These are phyloP conservation scores for Lentinula guzmanii DNA, from an alignment of 768 basidiomycete genomes.

Conservation along the genomic window DNA sequence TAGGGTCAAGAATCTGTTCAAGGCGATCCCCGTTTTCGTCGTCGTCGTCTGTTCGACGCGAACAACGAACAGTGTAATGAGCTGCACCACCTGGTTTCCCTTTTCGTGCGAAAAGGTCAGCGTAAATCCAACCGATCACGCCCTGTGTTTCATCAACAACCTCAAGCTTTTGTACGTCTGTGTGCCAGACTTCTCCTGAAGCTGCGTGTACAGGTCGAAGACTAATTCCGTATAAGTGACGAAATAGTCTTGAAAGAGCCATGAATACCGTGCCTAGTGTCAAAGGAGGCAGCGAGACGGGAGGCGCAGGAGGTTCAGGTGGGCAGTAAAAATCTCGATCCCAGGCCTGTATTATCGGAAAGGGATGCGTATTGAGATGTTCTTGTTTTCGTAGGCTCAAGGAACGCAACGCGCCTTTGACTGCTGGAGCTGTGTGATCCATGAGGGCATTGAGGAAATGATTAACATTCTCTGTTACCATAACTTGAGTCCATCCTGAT, in stretches of 20 bases:
- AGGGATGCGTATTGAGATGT: constrained; percentile 51
- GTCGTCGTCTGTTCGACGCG: constrained; percentile 87
- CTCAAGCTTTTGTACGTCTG: constrained; percentile 84
- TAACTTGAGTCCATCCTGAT: not conserved
- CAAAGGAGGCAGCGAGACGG: constrained; percentile 64
- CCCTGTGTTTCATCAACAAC: constrained; percentile 88
- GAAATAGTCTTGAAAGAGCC: constrained; percentile 87
- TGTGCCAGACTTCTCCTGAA: constrained; percentile 85
- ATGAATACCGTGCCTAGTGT: constrained; percentile 90
- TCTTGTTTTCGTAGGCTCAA: constrained; percentile 68
- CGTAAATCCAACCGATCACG: constrained; percentile 90
- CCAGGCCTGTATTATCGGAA: constrained; percentile 85
- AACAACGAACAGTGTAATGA: constrained; percentile 97
- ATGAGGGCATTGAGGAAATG: constrained; percentile 81
- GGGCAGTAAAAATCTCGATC: constrained; percentile 93
- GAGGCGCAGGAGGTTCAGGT: constrained; percentile 69
- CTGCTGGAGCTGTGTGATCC: constrained; percentile 74
- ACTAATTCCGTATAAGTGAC: constrained; percentile 80
- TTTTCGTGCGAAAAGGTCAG: constrained; percentile 79
- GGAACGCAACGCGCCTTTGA: constrained; percentile 64
- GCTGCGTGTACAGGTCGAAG: constrained; percentile 63
- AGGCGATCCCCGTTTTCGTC: constrained; percentile 64
- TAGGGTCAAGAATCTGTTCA: constrained; percentile 24
- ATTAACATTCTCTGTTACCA: constrained; percentile 66
- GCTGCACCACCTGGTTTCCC: constrained; percentile 92